Base-by-base conservation (phyloP, 371 early-diverging fungal species). In the Mucor lusitanicus region DNA sequence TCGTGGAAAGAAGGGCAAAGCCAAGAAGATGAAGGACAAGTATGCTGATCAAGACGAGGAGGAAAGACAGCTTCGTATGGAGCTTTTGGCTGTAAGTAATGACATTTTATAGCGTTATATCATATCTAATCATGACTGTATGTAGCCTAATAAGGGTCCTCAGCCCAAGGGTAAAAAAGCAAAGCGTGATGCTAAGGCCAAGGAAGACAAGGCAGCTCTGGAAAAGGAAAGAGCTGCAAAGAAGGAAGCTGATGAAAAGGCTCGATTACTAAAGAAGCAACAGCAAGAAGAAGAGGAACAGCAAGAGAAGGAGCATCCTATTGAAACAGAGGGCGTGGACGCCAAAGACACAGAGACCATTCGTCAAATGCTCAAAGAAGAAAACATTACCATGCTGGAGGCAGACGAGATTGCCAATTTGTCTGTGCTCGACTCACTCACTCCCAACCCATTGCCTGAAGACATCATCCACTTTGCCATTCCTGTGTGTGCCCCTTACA, bases 401-500 rank as follows among this genome's bases (percentile, higher is more conserved):
- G 85, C 83, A 9, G 91, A 90, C 37, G 88, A 91, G 63, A 68
- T 80, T 72, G 85, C 86, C 25, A 88, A 86, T 53, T 69, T 90
- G 59, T 83, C 86, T 9, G 82, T 87, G 8, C 77, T 96, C 57
- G 96, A 97, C 77, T 85, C 85, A 6, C 76, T 98, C 53, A 96
- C 93, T 4, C 88, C 92, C 3, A 80, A 84, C 37, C 97, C 95
- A 6, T 67, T 87, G 48, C 82, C 88, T 0, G 88, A 89, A n/a
- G 98, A 99, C 78, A 88, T 87, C 39, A 68, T 97, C 17, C 85
- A 89, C 59, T 93, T 89, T 79, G 95, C 96, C n/a, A 84, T 99
- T 21, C 96, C 99, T 1, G 94, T 99, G 2, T 94, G 96, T 72
- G 99, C 98, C 4, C 99, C 99, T 0, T 99, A 96, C 78, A 72